Evolutionary conservation across 345 rosid species (phyloP).

Genomic region (Noccaea bulbosa): DNA sequence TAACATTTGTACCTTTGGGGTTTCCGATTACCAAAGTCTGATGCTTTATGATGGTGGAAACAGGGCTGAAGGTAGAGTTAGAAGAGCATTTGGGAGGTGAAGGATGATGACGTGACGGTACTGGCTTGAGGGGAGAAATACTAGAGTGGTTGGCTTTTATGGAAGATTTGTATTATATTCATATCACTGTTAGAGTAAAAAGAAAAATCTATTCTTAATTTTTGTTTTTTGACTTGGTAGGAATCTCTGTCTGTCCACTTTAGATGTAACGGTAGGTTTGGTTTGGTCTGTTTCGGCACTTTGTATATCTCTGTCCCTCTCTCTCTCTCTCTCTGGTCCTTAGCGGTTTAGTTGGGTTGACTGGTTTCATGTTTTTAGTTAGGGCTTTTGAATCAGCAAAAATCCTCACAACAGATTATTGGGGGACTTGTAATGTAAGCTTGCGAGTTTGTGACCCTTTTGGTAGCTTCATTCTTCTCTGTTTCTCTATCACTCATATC

Average conservation of each 20-base stretch:
- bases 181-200: slow-evolving; percentile 39
- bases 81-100: slow-evolving; percentile 34
- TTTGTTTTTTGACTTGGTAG: slow-evolving; percentile 29
- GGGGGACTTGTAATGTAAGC: slow-evolving; percentile 33
- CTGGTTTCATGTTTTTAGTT: slow-evolving; percentile 16
- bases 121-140: slow-evolving; percentile 39
- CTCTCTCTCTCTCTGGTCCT: background rate
- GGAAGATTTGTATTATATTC: slow-evolving; percentile 36
- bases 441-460: slow-evolving; percentile 33
- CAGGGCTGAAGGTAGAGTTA: slow-evolving; percentile 40
- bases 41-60: slow-evolving; percentile 31
- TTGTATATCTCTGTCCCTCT: slow-evolving; percentile 37
- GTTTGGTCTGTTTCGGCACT: slow-evolving; percentile 28
- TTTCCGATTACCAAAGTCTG: background rate
- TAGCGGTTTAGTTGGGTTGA: slow-evolving; percentile 34
- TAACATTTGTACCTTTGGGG: background rate
- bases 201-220: slow-evolving; percentile 27
- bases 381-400: slow-evolving; percentile 36
- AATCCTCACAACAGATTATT: slow-evolving; percentile 34
- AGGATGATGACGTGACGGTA: slow-evolving; percentile 31
- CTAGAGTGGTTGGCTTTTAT: slow-evolving; percentile 13
- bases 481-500: no score
- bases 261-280: slow-evolving; percentile 41
- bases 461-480: no score
- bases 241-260: slow-evolving; percentile 21